phyloP scores from a whole-genome alignment of 2,329 filamentous ascomycete genomes.

The Penicillium hordei region DNA sequence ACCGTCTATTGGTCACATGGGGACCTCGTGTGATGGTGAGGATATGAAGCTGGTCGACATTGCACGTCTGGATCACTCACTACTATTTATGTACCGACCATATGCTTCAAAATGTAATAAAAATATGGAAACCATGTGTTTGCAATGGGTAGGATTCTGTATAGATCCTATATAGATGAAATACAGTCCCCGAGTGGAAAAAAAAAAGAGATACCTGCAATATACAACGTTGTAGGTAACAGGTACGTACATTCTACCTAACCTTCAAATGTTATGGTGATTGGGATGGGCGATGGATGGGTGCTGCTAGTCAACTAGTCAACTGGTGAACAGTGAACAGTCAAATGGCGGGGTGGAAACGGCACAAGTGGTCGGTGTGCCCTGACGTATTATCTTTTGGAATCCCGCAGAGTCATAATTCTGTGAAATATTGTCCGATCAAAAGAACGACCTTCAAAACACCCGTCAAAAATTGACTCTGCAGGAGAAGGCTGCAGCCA shows the following conservation, averaged over 20 bases:
- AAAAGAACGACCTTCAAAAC: slow-evolving; percentile 15
- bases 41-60: not conserved
- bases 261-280: not conserved
- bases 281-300: not conserved
- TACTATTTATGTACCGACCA: not conserved
- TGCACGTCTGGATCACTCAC: not conserved
- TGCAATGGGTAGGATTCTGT: not conserved
- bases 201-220: not conserved
- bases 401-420: slow-evolving; percentile 35
- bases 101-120: not conserved
- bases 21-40: not conserved
- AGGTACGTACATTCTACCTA: not conserved
- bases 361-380: slow-evolving; percentile 25
- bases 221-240: not conserved
- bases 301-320: not conserved
- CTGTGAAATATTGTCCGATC: slow-evolving; percentile 28
- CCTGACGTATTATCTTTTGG: slow-evolving; percentile 25
- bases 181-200: not conserved
- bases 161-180: not conserved
- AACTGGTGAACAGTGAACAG: not conserved
- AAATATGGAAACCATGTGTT: not conserved
- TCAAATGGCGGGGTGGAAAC: slow-evolving; percentile 20
- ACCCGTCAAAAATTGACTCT: slow-evolving; percentile 19
- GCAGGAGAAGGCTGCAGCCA: slow-evolving; percentile 34
- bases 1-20: not conserved